Percentiles rank a stretch among this genome's conserved stretches.
Evolutionary conservation across 768 basidiomycete genomes (phyloP).

Genomic region (Lentinula raphanica): DNA sequence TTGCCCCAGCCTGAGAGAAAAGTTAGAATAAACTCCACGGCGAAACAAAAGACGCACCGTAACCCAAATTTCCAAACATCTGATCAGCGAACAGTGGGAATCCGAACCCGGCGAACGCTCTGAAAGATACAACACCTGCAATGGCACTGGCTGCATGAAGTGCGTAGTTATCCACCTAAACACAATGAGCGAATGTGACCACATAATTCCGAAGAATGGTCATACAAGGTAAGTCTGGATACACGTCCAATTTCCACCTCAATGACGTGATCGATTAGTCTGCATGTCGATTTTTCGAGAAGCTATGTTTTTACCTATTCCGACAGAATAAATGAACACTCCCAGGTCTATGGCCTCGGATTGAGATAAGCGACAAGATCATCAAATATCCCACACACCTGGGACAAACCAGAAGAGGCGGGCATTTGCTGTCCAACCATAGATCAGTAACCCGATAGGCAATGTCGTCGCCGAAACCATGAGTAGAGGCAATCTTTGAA

Average conservation of each 20-base stretch:
- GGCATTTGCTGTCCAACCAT: conserved; percentile 55
- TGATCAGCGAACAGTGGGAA: conserved; percentile 62
- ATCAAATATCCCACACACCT: conserved; percentile 25
- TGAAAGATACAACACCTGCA: conserved; percentile 50
- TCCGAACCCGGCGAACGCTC: conserved; percentile 55
- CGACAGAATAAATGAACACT: conserved; percentile 43
- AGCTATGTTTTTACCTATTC: conserved; percentile 38
- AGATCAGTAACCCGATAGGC: conserved; percentile 56
- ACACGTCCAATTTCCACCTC: conserved; percentile 35
- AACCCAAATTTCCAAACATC: conserved; percentile 48
- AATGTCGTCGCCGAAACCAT: conserved; percentile 49
- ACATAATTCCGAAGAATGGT: not conserved
- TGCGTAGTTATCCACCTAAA: conserved; percentile 79
- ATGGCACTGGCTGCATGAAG: conserved; percentile 58
- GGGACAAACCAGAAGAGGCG: conserved; percentile 54
- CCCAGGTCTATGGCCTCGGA: conserved; percentile 24
- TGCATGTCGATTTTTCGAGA: conserved; percentile 15
- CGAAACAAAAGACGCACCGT: conserved; percentile 20
- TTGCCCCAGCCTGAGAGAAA: conserved; percentile 44
- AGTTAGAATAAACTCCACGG: not conserved
- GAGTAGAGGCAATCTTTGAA: conserved; percentile 26
- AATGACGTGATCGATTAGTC: conserved; percentile 15
- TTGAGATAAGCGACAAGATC: not conserved
- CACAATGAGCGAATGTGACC: not conserved
- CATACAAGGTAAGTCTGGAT: conserved; percentile 57